A percentile compares a stretch with the other conserved stretches of the same genome.
Conservation (phyloP, 257 asterid genomes). For the Marsdenia floribunda region DNA sequence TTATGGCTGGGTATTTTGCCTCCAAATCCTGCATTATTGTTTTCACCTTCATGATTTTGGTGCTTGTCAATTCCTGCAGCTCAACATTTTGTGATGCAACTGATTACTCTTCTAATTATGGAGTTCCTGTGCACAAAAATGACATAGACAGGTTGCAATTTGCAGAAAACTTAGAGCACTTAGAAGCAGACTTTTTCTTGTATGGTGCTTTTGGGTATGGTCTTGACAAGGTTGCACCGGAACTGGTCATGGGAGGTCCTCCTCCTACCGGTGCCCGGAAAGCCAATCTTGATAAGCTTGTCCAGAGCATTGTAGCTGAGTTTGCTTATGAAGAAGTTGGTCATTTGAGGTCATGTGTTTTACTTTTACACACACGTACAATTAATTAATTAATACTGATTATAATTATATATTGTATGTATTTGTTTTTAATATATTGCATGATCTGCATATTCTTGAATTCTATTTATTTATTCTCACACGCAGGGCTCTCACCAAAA, state of each 20-base stretch:
- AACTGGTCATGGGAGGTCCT: constrained; percentile 39
- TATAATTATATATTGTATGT: too few relatives aligned
- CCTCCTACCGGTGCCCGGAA: constrained; percentile 40
- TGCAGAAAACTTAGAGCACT: constrained; percentile 37
- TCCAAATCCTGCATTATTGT: too few relatives aligned
- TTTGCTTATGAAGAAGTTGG: constrained; percentile 34
- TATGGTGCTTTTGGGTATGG: constrained; percentile 39
- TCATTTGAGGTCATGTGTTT: constrained; percentile 22
- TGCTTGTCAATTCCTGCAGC: not conserved
- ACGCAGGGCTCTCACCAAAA: constrained; percentile 33
- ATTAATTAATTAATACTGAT: too few relatives aligned
- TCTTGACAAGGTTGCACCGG: constrained; percentile 34
- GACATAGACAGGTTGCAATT: constrained; percentile 37
- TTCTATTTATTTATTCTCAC: not conserved
- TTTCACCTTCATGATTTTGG: not conserved
- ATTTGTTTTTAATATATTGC: too few relatives aligned
- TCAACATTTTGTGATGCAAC: constrained; percentile 13
- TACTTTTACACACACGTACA: too few relatives aligned
- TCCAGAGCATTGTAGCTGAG: constrained; percentile 15
- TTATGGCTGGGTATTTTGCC: not conserved
- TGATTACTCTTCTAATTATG: not conserved
- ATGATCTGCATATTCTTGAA: not conserved
- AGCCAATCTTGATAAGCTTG: constrained; percentile 35
- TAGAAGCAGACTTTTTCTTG: constrained; percentile 37
- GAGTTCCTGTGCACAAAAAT: constrained; percentile 11